Base-by-base conservation (phyloP, 257 asterid genomes). In the Plantago major region DNA sequence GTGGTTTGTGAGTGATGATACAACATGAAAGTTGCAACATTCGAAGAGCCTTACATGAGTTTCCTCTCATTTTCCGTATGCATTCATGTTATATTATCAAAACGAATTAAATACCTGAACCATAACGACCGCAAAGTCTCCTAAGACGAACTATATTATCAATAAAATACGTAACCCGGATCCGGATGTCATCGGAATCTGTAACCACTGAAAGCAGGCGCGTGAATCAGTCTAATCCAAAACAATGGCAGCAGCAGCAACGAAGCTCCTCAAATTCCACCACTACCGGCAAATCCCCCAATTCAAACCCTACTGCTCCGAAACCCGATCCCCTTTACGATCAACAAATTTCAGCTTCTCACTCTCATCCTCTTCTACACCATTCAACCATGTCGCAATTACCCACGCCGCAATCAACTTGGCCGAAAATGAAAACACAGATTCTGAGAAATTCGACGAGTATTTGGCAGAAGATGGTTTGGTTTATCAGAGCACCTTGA, bases 401-500 rank as follows among this genome's bases (percentile, higher is more conserved):
- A 49, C 37, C 14, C 38, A 74, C 58, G 67, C 73, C 61, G 83
- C 79, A 38, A 64, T 63, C 70, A 71, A 82, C 57, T 76, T 71
- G 13, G 67, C 4, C 45, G 43, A 63, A n/a, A 61, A 60, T 60
- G 82, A 71, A 58, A 84, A 71, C 52, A 74, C 69, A 50, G 76
- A 78, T 46, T 57, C 46, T 52, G 82, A 72, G 58, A 84, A 76
- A 52, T 78, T 79, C 33, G 95, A 79, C 37, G 85, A 89, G 52
- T 85, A 85, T 71, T 82, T 93, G 51, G 92, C 96, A 9, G 81
- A 79, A 60, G 99, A 87, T 66, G 96, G 99, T 9, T 82, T 80
- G 73, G 94, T 93, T 71, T 87, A 84, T 74, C 89, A 80, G 80
- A 89, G 79, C 72, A 93, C 97, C 13, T 66, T 93, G 18, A 67